These are phyloP conservation scores for Aspergillus bombycis DNA, from an alignment of 2,329 filamentous ascomycete species.

Conservation along the genomic window DNA sequence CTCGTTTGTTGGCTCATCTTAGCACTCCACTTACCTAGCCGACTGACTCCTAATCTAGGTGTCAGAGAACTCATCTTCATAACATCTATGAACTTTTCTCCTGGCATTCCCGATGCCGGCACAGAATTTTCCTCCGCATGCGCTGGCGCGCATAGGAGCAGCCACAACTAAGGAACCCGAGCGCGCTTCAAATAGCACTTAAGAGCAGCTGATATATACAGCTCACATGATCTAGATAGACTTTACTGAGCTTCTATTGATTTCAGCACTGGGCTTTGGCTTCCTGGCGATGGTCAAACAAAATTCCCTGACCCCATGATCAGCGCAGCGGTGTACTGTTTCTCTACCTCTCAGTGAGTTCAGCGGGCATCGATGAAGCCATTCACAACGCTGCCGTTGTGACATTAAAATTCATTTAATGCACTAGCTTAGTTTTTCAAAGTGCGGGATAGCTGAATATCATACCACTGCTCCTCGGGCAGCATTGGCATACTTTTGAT, in stretches of 20 bases:
- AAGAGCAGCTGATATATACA: background rate
- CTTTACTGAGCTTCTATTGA: background rate
- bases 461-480: too few relatives aligned
- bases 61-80: background rate
- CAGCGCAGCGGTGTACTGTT: too few relatives aligned
- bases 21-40: background rate
- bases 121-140: background rate
- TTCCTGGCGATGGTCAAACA: too few relatives aligned
- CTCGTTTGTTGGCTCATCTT: background rate
- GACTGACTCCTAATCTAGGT: background rate
- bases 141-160: background rate
- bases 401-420: too few relatives aligned
- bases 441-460: too few relatives aligned
- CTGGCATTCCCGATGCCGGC: background rate
- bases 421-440: too few relatives aligned
- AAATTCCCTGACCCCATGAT: too few relatives aligned
- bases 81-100: background rate
- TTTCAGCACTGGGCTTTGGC: background rate
- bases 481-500: too few relatives aligned
- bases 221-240: background rate
- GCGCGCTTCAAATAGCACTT: background rate
- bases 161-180: background rate
- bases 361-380: too few relatives aligned
- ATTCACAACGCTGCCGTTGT: too few relatives aligned
- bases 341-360: too few relatives aligned